Base-by-base conservation (phyloP, 108 stramenopile species). In the Epithemia pelagica region DNA sequence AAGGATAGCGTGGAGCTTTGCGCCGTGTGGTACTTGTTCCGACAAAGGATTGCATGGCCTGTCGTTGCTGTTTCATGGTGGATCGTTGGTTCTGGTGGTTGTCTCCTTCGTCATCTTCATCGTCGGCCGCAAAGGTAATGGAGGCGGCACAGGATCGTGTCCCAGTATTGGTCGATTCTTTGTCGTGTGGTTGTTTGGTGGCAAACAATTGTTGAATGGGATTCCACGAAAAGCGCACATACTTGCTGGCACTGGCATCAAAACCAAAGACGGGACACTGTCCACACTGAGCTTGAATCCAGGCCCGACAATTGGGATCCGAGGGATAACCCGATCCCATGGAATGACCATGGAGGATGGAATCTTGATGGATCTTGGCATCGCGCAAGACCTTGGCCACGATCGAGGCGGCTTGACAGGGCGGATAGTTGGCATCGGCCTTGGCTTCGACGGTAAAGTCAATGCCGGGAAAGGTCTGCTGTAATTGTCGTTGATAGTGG, bases 361-460 rank as follows among this genome's bases (percentile, higher is more conserved):
- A n/a, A n/a, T n/a, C n/a, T 10, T 46, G 37, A 10, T 46, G 37
- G 10, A 46, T 15, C 10, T 10, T 5, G 10, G 37, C 37, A 65
- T 46, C 28, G 30, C 61, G 28, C 28, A 31, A 32, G 37, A 52
- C 52, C 15, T 20, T 71, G 79, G 61, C 70, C 81, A 78, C 80
- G 21, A 91, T 84, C 19, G 85, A 86, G 1, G 90, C 95, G 25
- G 91, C 94, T 32, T 86, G 86, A 64, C 90, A 90, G 2, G 82
- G 80, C 25, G 87, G 80, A 79, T 93, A 96, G n/a, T 88, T 92
- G 26, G 92, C 87, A 78, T 96, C 95, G 19, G 95, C 95, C 74
- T 96, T 96, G 74, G 83, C 85, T 67, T 91, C 91, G 2, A 96
- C 95, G 20, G 88, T 81, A 77, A 96, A 92, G n/a, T 78, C 70